Base-by-base conservation (phyloP, 2,329 filamentous ascomycete genomes). In the Magnaporthiopsis rhizophila region DNA sequence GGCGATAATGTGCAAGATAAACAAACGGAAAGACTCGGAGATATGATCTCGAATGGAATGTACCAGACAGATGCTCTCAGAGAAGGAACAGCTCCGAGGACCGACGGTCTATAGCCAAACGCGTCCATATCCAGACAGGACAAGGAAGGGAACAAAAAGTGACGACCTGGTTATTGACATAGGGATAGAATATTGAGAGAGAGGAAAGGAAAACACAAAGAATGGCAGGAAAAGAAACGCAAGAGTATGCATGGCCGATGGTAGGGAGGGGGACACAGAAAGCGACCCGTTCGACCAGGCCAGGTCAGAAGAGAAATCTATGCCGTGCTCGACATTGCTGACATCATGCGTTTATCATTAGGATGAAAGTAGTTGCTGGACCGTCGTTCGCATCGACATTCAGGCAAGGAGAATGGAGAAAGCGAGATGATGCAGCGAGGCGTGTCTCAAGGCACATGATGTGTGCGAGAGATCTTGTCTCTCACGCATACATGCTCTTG, bases 401-500 rank as follows among this genome's bases (percentile, higher is more conserved):
- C 38, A 21, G 3, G 32, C 15, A 30, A 7, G 18, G 34, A n/a
- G 18, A 21, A 30, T 15, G 8, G 18, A 32, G 56, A 24, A 12
- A 30, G 26, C 57, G 57, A 15, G 28, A 32, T 18, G 28, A 34
- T 28, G 26, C 28, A 30, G 21, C 12, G 28, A 21, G 18, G 5
- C 58, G 36, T 11, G 12, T 21, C 11, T 15, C 45, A 5, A 38
- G 36, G 36, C 36, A 38, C 13, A 24, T 13, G 57, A 30, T 3
- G 36, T 15, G 26, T 30, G 26, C 13, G 26, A 18, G 30, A 13
- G 18, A 30, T 12, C 18, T 11, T 18, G 28, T 30, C 57, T 34
- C 68, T 79, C 72, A 85, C 68, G 79, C 69, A 69, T 80, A 80
- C 76, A 80, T 83, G 73, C 84, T 86, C 79, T 86, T 86, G 67